These are phyloP conservation scores for Dichotomocladium elegans DNA, from an alignment of 371 early-diverging fungal species.

Conservation along the genomic window DNA sequence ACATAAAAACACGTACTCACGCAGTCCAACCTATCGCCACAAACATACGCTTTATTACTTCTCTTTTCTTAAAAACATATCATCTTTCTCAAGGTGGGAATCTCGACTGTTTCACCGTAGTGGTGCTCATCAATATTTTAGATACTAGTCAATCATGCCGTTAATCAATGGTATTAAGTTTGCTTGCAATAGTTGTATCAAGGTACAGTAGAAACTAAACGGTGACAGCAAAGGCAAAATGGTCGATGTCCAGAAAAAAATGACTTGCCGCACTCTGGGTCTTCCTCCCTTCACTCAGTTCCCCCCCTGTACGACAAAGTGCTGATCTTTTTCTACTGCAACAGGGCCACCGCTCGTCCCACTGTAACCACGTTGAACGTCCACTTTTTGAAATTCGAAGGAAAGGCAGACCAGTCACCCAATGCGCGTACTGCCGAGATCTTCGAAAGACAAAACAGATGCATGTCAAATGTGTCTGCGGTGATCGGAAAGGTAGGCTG, in stretches of 20 bases:
- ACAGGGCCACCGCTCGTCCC: constrained; percentile 64
- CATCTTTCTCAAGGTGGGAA: neutral
- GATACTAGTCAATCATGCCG: too few relatives aligned
- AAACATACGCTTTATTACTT: neutral
- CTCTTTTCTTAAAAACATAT: neutral
- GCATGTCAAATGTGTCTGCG: constrained; percentile 26
- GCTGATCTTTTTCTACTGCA: neutral
- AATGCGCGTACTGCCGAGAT: constrained; percentile 24
- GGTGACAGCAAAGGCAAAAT: too few relatives aligned
- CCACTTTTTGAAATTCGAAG: constrained; percentile 12
- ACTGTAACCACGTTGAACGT: constrained; percentile 61
- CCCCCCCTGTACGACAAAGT: neutral
- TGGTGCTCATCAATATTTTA: too few relatives aligned
- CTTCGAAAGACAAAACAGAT: constrained; percentile 24
- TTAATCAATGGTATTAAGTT: constrained; percentile 27
- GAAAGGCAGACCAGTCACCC: constrained; percentile 24
- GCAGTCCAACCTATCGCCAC: neutral
- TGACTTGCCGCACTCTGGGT: too few relatives aligned
- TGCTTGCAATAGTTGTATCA: constrained; percentile 31
- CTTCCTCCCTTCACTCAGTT: neutral
- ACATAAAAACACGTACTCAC: neutral
- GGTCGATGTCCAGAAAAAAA: too few relatives aligned
- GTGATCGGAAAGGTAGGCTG: constrained; percentile 3
- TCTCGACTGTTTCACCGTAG: too few relatives aligned
- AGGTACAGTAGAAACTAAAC: constrained; percentile 18